phyloP scores from a whole-genome alignment of 371 early-diverging fungal species.

The Rhizopus delemar region DNA sequence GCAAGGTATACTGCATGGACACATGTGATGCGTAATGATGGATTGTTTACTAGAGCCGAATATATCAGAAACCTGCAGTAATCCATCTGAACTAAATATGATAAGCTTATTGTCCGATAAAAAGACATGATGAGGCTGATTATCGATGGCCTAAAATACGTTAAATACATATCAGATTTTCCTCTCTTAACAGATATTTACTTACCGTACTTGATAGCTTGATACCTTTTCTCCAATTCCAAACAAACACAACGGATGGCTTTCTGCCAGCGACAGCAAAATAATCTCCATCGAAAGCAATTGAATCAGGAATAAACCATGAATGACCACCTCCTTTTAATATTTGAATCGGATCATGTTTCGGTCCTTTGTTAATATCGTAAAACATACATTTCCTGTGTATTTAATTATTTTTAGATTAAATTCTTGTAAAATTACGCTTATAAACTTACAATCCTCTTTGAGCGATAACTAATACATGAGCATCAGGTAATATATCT shows the following conservation, averaged over 20 bases:
- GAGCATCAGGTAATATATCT: conserved; percentile 46
- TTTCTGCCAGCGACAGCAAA: conserved; percentile 49
- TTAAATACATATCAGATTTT: neutral
- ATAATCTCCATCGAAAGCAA: conserved; percentile 42
- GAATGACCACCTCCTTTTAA: conserved; percentile 47
- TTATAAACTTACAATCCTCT: conserved; percentile 48
- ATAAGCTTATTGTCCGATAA: conserved; percentile 39
- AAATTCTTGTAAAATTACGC: too few species aligned
- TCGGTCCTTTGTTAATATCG: conserved; percentile 36
- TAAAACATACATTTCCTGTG: conserved; percentile 49
- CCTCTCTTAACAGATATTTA: neutral
- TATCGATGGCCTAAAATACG: conserved; percentile 43
- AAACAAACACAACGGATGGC: conserved; percentile 51
- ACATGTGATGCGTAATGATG: conserved; percentile 19
- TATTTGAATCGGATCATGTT: conserved; percentile 48
- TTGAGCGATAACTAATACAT: conserved; percentile 48
- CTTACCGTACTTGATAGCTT: conserved; percentile 41
- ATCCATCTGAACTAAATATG: conserved; percentile 42
- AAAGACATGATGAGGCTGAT: conserved; percentile 48
- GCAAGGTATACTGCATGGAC: conserved; percentile 46
- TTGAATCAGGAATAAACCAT: conserved; percentile 48
- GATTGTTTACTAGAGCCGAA: conserved; percentile 22
- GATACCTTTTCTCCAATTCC: conserved; percentile 55
- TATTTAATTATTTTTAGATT: neutral
- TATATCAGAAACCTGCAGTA: conserved; percentile 38